Evolutionary conservation across 2,329 filamentous ascomycete genomes (phyloP), one percentile per base, ranked within the genome.

Genomic region (Cladosporium austrohemisphaericum): DNA sequence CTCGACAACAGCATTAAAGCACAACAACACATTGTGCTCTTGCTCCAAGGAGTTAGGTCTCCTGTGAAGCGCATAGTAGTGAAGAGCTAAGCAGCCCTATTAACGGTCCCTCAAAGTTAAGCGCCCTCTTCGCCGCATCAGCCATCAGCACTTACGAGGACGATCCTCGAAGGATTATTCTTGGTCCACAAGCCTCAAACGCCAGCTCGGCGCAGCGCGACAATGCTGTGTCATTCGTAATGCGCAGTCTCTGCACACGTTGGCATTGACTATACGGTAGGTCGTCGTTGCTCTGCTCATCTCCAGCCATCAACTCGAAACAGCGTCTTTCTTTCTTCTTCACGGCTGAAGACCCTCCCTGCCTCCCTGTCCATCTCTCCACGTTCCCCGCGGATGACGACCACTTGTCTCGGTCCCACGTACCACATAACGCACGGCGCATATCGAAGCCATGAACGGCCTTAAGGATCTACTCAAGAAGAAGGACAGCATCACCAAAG

Each of bases 391-490:
- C 38, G 38, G 25, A 31, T 20, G 38, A 28, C 38, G 38, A 31
- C 37, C 38, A 31, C 13, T 10, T 41, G 26, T 31, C 23, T 31
- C 25, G 38, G 14, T 29, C 18, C 9, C 38, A 26, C 11, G 31
- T 31, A 19, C 16, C 38, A 22, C 18, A 6, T 19, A 23, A 19
- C 11, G 10, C 16, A 31, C 38, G 14, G 38, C 38, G 38, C 38
- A 22, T 19, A 3, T 14, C 45, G 19, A 10, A 16, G 55, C 41
- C 49, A 75, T 64, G 56, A 84, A 84, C 78, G 72, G 79, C 53
- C 68, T 85, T 53, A 76, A 74, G 62, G 76, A 82, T 57, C 65
- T 85, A 22, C 69, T 86, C 51, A 82, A 78, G 65, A 84, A 82
- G 70, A 82, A 81, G 60, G 77, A 81, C 31, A 79, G 73, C 59